phyloP scores from a whole-genome alignment of 192 early-diverging fungal genomes.

The Globomyces pollinis-pini region DNA sequence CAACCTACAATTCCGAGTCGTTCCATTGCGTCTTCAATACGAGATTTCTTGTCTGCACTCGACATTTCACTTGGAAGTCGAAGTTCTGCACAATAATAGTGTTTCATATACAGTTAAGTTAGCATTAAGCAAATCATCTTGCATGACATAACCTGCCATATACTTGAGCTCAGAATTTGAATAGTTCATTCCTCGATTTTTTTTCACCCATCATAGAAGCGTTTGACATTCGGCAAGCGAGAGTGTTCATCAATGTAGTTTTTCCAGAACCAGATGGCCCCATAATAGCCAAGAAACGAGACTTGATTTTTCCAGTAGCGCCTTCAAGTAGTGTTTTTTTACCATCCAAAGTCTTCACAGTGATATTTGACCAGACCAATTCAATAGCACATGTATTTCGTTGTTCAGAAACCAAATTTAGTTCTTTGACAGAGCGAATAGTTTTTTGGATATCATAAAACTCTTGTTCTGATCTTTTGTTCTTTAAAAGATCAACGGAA shows the following conservation, averaged over 20 bases:
- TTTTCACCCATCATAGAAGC: conserved; percentile 25
- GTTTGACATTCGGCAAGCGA: conserved; percentile 21
- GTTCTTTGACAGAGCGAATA: no score
- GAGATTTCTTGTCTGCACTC: no score
- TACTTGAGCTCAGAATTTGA: conserved; percentile 20
- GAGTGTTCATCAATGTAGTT: conserved; percentile 3
- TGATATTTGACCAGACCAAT: no score
- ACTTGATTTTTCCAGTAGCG: conserved; percentile 61
- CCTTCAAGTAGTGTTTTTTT: no score
- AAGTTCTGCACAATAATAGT: conserved; percentile 62
- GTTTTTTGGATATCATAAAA: no score
- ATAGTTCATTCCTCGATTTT: no score
- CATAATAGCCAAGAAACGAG: conserved; percentile 80
- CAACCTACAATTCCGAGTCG: conserved; percentile 30
- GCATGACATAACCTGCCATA: conserved; percentile 26
- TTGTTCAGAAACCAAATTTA: background rate
- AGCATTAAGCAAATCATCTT: conserved; percentile 24
- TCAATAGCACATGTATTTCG: no score
- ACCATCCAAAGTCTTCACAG: no score
- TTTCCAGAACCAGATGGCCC: conserved; percentile 82
- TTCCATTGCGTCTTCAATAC: conserved; percentile 59
- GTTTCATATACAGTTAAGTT: conserved; percentile 68
- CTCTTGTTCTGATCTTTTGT: no score
- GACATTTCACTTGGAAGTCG: conserved; percentile 59
- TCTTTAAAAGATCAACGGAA: no score